Evolutionary conservation across 163 green algal genomes (phyloP), one percentile per base, ranked within the genome.

Genomic region (Scenedesmus sp.): DNA sequence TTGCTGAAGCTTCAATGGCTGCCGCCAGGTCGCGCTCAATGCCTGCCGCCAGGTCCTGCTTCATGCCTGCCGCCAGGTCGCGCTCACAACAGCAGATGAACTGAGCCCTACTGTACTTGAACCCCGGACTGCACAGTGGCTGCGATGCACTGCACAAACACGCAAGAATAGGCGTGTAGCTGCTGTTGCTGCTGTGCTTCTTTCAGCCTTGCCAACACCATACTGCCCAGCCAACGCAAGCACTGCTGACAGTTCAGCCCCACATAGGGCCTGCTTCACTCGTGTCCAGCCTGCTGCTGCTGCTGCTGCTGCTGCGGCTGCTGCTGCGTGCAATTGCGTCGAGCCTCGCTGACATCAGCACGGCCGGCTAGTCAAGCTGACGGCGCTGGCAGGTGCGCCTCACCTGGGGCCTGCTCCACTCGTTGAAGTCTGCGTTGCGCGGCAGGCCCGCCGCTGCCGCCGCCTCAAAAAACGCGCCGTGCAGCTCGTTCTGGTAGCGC

Each of bases 381-480:
- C 65, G 18, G 7, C 24, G 18, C 12, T 78, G 65, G 12, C 20
- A 7, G 40, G 6, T 16, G 26, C 3, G n/a, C 1, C 84, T 1
- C 49, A 95, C 94, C 94, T 97, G 95, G 10, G 92, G 79, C 33
- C 84, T 80, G 91, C 78, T 87, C 97, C 97, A 99, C 93, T 98
- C 92, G 92, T 99, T 99, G 93, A 99, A 99, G 93, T 99, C 97
- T 24, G 80, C 15, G 93, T 98, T 98, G 1, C 65, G 33, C 3
- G 86, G 35, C 30, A 98, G 40, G 37, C 97, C 97, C 35, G 92
- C 82, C 72, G 96, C 91, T 51, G 91, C 40, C 1, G 95, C 95
- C 0, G 97, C 95, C n/a, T 93, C 68, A 86, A 98, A 98, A 91
- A 98, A 98, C 59, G 94, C 93, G 12, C 95, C 94, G 68, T 97